Evolutionary conservation across 768 basidiomycete species (phyloP).

Genomic region (Suillus bovinus): DNA sequence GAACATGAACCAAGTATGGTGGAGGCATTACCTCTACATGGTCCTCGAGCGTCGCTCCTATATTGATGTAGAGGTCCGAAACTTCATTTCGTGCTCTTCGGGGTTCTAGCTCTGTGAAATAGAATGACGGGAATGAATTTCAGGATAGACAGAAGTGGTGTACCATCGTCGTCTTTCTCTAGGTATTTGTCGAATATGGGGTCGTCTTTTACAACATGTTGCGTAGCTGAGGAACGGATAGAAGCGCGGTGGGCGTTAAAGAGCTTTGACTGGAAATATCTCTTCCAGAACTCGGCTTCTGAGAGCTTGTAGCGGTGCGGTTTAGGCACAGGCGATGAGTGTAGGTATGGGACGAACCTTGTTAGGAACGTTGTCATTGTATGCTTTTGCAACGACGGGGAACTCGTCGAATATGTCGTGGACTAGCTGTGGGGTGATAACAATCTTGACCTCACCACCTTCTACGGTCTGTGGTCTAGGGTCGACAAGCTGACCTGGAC

Average conservation of each 20-base stretch:
- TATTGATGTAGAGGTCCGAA: conserved; percentile 78
- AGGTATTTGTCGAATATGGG: conserved; percentile 94
- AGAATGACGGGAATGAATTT: background rate
- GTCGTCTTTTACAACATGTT: conserved; percentile 87
- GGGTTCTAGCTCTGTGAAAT: conserved; percentile 69
- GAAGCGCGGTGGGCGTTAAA: conserved; percentile 96
- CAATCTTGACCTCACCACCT: conserved; percentile 84
- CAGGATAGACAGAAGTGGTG: background rate
- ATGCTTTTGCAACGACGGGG: conserved; percentile 90
- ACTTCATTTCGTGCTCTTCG: conserved; percentile 61
- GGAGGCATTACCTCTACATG: conserved; percentile 68
- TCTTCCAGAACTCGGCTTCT: conserved; percentile 93
- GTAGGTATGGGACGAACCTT: conserved; percentile 49
- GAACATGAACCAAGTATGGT: background rate
- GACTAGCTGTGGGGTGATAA: conserved; percentile 88
- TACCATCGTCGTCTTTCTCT: conserved; percentile 95
- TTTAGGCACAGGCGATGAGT: conserved; percentile 14
- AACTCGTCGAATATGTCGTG: conserved; percentile 98
- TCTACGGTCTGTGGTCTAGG: conserved; percentile 85
- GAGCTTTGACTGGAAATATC: conserved; percentile 94
- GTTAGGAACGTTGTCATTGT: conserved; percentile 87
- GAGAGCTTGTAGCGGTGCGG: conserved; percentile 55
- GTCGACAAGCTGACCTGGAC: conserved; percentile 82
- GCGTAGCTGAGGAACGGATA: conserved; percentile 81
- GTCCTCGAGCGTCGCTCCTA: conserved; percentile 88